These are phyloP conservation scores for Monosporascus cannonballus DNA, from an alignment of 2,329 filamentous ascomycete genomes.

Conservation along the genomic window DNA sequence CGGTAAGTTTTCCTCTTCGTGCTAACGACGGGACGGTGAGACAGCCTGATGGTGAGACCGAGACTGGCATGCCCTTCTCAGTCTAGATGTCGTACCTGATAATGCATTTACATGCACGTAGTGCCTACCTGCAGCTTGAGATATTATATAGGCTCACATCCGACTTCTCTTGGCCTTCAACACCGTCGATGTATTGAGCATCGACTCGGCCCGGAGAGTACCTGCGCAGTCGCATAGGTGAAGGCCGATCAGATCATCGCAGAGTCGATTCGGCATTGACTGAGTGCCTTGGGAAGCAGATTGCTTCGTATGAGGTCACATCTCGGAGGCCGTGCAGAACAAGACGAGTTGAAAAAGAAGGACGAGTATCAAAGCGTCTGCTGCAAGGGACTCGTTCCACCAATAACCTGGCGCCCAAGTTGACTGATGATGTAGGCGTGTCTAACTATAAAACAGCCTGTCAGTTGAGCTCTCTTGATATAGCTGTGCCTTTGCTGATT, in stretches of 20 bases:
- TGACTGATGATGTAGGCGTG: too few relatives aligned
- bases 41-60: not conserved
- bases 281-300: not conserved
- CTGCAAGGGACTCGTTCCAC: too few relatives aligned
- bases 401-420: too few relatives aligned
- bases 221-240: not conserved
- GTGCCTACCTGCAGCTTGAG: too few relatives aligned
- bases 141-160: too few relatives aligned
- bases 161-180: too few relatives aligned
- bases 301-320: not conserved
- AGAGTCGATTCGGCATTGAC: not conserved
- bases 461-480: too few relatives aligned
- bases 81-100: not conserved
- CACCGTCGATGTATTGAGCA: too few relatives aligned
- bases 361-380: not conserved
- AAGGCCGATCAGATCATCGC: not conserved
- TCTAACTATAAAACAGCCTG: too few relatives aligned
- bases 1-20: not conserved
- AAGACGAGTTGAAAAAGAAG: not conserved
- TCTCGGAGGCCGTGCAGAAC: not conserved
- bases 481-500: too few relatives aligned
- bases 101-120: too few relatives aligned
- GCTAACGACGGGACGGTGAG: not conserved
- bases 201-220: too few relatives aligned
- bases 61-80: not conserved